Percentiles rank a stretch among this genome's conserved stretches.
phyloP scores from a whole-genome alignment of 1,139 yeast genomes.

The Suhomyces kunorum region DNA sequence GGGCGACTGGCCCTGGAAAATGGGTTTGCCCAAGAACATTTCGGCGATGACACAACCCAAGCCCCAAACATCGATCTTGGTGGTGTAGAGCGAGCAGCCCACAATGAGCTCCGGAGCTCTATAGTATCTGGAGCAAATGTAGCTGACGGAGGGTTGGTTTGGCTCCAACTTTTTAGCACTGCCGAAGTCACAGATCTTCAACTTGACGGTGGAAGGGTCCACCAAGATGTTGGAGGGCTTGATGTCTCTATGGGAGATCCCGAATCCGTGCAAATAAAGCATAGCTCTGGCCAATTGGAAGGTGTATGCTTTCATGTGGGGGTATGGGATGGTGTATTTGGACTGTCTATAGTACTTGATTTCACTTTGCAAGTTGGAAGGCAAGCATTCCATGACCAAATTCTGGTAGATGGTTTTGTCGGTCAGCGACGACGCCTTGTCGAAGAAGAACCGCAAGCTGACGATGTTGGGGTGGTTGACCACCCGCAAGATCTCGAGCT shows the following conservation, averaged over 20 bases:
- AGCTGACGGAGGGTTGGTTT: conserved; percentile 72
- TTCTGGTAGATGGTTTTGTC: conserved; percentile 72
- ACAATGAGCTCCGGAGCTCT: conserved; percentile 82
- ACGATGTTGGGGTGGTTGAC: conserved; percentile 81
- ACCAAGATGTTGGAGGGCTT: conserved; percentile 79
- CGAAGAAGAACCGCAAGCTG: conserved; percentile 63
- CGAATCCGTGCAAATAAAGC: conserved; percentile 77
- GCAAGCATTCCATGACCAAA: conserved; percentile 81
- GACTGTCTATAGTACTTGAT: conserved; percentile 67
- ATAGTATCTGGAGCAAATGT: conserved; percentile 78
- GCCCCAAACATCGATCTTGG: conserved; percentile 85
- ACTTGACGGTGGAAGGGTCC: conserved; percentile 63
- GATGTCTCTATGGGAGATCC: conserved; percentile 79
- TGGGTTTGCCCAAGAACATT: conserved; percentile 78
- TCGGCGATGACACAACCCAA: conserved; percentile 84
- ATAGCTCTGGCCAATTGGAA: conserved; percentile 80
- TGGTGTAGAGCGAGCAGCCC: conserved; percentile 73
- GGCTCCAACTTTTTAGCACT: conserved; percentile 76
- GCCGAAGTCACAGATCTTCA: conserved; percentile 82
- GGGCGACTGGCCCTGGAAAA: conserved; percentile 79
- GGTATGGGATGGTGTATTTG: conserved; percentile 65
- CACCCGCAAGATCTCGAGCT: conserved; percentile 68
- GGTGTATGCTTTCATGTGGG: conserved; percentile 75
- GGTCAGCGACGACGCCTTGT: conserved; percentile 54
- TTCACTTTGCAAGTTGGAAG: conserved; percentile 75